phyloP scores from a whole-genome alignment of 75 land plant species.

The Pinus albicaulis region DNA sequence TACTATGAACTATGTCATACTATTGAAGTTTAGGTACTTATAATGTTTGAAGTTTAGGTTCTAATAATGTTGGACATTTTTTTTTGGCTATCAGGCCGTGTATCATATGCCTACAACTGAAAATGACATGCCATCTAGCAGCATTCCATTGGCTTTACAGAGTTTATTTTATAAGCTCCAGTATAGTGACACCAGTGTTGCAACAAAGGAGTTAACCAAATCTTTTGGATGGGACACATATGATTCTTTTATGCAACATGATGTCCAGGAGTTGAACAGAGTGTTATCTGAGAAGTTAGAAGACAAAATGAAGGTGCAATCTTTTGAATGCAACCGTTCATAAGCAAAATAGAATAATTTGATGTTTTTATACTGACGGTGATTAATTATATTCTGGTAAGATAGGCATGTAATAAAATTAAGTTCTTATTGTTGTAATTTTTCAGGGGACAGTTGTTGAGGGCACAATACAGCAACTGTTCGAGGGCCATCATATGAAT shows the following conservation, averaged over 20 bases:
- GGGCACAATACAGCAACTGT: constrained; percentile 90
- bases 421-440: constrained; percentile 3
- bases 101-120: constrained; percentile 99
- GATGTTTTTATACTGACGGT: neutral
- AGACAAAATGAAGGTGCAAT: constrained; percentile 95
- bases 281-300: constrained; percentile 95
- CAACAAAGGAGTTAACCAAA: constrained; percentile 96
- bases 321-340: neutral
- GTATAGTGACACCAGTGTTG: constrained; percentile 89
- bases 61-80: neutral
- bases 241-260: constrained; percentile 99
- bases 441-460: constrained; percentile 95
- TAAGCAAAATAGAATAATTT: no score
- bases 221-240: constrained; percentile 99
- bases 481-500: constrained; percentile 98
- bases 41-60: neutral
- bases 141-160: constrained; percentile 95
- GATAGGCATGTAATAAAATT: neutral
- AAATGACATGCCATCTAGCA: constrained; percentile 90
- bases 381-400: neutral
- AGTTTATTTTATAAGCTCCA: constrained; percentile 99
- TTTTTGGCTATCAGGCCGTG: constrained; percentile 67
- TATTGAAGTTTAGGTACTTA: no score
- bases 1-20: neutral
- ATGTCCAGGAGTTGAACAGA: constrained; percentile 96